Conservation (phyloP, 1,284 basidiomycete genomes). For the Ceratobasidium sp. region DNA sequence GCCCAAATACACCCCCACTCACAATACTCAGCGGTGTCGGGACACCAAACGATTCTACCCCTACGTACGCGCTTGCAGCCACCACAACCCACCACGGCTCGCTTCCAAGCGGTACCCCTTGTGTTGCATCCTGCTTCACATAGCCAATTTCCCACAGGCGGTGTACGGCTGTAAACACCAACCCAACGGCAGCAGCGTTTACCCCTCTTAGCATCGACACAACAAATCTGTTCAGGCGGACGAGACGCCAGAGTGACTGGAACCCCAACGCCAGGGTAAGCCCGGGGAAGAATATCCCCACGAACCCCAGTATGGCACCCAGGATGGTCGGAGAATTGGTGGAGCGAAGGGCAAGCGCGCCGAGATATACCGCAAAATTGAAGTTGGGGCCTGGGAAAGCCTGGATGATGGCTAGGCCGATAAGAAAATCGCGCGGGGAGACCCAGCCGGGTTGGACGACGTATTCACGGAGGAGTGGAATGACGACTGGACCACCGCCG, state of each 20-base stretch:
- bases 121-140: slow-evolving; percentile 47
- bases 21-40: slow-evolving; percentile 57
- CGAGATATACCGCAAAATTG: slow-evolving; percentile 68
- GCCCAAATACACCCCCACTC: slow-evolving; percentile 55
- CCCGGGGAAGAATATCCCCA: slow-evolving; percentile 64
- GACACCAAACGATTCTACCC: slow-evolving; percentile 54
- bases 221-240: slow-evolving; percentile 58
- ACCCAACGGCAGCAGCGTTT: slow-evolving; percentile 65
- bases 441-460: slow-evolving; percentile 66
- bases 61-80: slow-evolving; percentile 53
- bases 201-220: slow-evolving; percentile 62
- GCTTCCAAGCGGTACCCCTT: slow-evolving; percentile 55
- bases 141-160: slow-evolving; percentile 58
- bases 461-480: slow-evolving; percentile 66
- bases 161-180: slow-evolving; percentile 67
- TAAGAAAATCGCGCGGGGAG: slow-evolving; percentile 64
- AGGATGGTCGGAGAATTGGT: slow-evolving; percentile 54
- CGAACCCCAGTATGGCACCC: slow-evolving; percentile 62
- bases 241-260: slow-evolving; percentile 62
- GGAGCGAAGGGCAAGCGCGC: slow-evolving; percentile 58
- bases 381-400: slow-evolving; percentile 69
- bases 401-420: slow-evolving; percentile 67
- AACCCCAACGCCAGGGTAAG: slow-evolving; percentile 64
- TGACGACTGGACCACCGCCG: slow-evolving; percentile 70
- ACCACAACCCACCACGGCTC: slow-evolving; percentile 62